phyloP scores from a whole-genome alignment of 441 rosid genomes.

The Erysimum pusillum region DNA sequence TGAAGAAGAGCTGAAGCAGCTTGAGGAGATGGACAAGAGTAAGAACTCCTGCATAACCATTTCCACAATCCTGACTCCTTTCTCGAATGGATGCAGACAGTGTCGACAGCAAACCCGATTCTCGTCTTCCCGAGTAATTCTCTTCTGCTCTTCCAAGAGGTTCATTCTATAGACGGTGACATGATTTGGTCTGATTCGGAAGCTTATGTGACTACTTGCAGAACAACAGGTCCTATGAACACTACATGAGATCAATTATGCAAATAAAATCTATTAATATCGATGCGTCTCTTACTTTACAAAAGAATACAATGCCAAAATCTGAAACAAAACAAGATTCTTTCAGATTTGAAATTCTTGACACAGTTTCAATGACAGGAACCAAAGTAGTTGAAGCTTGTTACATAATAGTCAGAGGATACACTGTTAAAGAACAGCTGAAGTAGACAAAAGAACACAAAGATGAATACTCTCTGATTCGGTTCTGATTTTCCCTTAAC shows the following conservation, averaged over 20 bases:
- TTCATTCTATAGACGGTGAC: background rate
- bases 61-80: background rate
- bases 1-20: constrained; percentile 85
- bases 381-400: constrained; percentile 8
- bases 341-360: constrained; percentile 19
- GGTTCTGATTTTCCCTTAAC: constrained; percentile 44
- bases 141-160: background rate
- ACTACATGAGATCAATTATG: constrained; percentile 70
- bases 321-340: constrained; percentile 23
- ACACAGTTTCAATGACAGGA: constrained; percentile 9
- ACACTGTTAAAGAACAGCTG: constrained; percentile 17
- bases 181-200: constrained; percentile 16
- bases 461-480: constrained; percentile 6
- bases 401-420: constrained; percentile 21
- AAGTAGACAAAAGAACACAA: constrained; percentile 12
- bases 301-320: constrained; percentile 23
- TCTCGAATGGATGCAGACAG: constrained; percentile 47
- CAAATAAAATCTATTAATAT: constrained; percentile 39
- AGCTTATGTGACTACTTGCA: constrained; percentile 45
- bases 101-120: constrained; percentile 76
- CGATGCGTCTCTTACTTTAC: constrained; percentile 14
- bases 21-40: constrained; percentile 85
- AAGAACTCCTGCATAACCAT: constrained; percentile 38
- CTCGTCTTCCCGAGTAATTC: constrained; percentile 73
- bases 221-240: constrained; percentile 75